These are phyloP conservation scores for Talaromyces sp. DNA, from an alignment of 2,329 filamentous ascomycete genomes.

Conservation along the genomic window DNA sequence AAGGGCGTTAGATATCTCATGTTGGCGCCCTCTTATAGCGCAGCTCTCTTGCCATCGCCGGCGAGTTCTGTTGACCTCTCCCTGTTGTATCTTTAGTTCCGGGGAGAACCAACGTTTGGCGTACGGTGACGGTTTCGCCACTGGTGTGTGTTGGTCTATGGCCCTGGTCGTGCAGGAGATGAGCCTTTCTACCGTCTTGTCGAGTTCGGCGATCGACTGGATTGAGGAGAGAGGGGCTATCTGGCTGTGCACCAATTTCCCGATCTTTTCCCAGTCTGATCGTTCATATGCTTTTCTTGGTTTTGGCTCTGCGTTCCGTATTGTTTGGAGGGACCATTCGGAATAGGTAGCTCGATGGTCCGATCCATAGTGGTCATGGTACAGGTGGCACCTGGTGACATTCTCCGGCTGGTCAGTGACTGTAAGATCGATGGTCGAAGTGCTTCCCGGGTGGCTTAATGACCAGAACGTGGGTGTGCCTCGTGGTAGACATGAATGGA, in stretches of 20 bases:
- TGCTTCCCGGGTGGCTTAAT: too few relatives aligned
- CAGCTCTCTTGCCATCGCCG: constrained; percentile 24
- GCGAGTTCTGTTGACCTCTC: constrained; percentile 22
- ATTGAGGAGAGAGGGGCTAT: constrained; percentile 7
- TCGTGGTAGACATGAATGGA: too few relatives aligned
- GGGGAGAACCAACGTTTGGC: constrained; percentile 26
- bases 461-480: too few relatives aligned
- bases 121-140: constrained; percentile 23
- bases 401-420: too few relatives aligned
- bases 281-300: constrained; percentile 19
- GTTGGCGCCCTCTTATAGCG: neutral
- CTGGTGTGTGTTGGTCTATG: constrained; percentile 22
- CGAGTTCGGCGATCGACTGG: neutral
- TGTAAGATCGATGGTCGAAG: too few relatives aligned
- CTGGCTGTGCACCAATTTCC: constrained; percentile 20
- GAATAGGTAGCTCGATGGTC: too few relatives aligned
- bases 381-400: too few relatives aligned
- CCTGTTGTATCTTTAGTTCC: constrained; percentile 24
- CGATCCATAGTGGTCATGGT: too few relatives aligned
- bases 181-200: neutral
- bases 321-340: constrained; percentile 21
- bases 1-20: too few relatives aligned
- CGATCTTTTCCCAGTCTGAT: constrained; percentile 6
- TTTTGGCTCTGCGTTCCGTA: constrained; percentile 13
- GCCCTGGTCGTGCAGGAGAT: constrained; percentile 11